Evolutionary conservation across 2,329 filamentous ascomycete species (phyloP).

Genomic region (Conoideocrella luteorostrata): DNA sequence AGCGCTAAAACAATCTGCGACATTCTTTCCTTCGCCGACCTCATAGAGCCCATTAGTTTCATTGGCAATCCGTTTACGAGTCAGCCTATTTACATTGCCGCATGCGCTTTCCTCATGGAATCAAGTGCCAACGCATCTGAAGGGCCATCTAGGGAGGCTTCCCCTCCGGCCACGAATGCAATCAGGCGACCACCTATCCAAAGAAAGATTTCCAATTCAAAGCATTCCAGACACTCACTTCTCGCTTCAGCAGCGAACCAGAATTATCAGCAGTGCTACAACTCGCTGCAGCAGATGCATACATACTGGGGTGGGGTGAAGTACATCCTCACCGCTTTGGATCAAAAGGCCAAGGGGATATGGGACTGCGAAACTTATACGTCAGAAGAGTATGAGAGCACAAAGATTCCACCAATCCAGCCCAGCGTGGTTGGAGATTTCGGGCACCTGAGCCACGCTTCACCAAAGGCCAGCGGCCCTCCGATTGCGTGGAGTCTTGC

Average conservation of each 20-base stretch:
- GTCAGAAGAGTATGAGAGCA: conserved; percentile 70
- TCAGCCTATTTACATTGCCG: conserved; percentile 87
- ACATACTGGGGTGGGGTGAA: conserved; percentile 81
- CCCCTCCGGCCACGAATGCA: conserved; percentile 31
- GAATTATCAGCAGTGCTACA: conserved; percentile 83
- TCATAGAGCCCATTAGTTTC: conserved; percentile 80
- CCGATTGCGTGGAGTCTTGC: conserved; percentile 81
- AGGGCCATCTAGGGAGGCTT: conserved; percentile 49
- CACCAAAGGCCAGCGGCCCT: conserved; percentile 36
- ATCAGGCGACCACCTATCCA: conserved; percentile 9
- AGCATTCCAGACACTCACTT: conserved; percentile 61
- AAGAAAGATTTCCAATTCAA: conserved; percentile 20
- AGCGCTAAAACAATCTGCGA: conserved; percentile 89
- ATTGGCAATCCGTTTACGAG: conserved; percentile 85
- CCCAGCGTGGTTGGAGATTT: conserved; percentile 32
- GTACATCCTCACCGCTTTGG: conserved; percentile 79
- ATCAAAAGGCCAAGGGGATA: conserved; percentile 82
- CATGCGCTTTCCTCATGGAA: conserved; percentile 82
- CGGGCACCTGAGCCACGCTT: conserved; percentile 34
- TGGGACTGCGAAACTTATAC: conserved; percentile 67
- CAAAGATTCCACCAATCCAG: conserved; percentile 43
- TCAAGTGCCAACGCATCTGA: conserved; percentile 63
- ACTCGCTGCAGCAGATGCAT: conserved; percentile 73
- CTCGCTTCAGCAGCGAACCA: conserved; percentile 76
- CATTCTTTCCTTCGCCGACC: conserved; percentile 77